These are phyloP conservation scores for Hypericum androsaemum DNA, from an alignment of 345 rosid genomes.

Conservation along the genomic window DNA sequence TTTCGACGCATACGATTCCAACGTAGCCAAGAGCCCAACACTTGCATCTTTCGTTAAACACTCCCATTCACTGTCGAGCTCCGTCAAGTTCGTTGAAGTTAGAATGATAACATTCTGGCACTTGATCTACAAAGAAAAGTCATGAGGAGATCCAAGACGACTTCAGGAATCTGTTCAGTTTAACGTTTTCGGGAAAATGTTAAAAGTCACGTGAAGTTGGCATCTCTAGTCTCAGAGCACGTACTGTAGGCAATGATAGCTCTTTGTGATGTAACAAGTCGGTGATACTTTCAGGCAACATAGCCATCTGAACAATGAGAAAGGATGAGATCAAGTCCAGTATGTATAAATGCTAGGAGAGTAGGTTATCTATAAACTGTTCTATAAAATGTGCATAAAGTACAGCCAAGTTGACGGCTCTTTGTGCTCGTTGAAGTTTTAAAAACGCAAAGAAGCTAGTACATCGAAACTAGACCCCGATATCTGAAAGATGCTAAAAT, in stretches of 20 bases:
- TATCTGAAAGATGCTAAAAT: too few species aligned
- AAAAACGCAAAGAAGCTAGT: too few species aligned
- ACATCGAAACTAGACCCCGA: too few species aligned
- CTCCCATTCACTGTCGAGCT: slow-evolving; percentile 74
- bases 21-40: slow-evolving; percentile 32
- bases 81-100: slow-evolving; percentile 57
- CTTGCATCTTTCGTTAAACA: slow-evolving; percentile 56
- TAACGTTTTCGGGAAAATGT: too few species aligned
- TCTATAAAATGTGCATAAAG: too few species aligned
- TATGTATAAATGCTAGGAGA: not conserved
- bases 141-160: not conserved
- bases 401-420: too few species aligned
- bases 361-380: too few species aligned
- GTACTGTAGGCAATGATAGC: slow-evolving; percentile 80
- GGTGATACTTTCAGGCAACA: slow-evolving; percentile 90
- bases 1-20: slow-evolving; percentile 48
- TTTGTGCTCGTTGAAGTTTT: too few species aligned
- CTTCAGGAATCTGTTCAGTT: too few species aligned
- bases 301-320: slow-evolving; percentile 66
- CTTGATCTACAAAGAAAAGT: slow-evolving; percentile 48
- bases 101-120: slow-evolving; percentile 71
- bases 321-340: slow-evolving; percentile 16
- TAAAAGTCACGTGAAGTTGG: too few species aligned
- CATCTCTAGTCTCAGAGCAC: slow-evolving; percentile 16
- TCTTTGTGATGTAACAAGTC: slow-evolving; percentile 82